Percentiles rank a stretch among this genome's conserved stretches.
Conservation (phyloP, 2,329 filamentous ascomycete species). For the Epichloe typhina region DNA sequence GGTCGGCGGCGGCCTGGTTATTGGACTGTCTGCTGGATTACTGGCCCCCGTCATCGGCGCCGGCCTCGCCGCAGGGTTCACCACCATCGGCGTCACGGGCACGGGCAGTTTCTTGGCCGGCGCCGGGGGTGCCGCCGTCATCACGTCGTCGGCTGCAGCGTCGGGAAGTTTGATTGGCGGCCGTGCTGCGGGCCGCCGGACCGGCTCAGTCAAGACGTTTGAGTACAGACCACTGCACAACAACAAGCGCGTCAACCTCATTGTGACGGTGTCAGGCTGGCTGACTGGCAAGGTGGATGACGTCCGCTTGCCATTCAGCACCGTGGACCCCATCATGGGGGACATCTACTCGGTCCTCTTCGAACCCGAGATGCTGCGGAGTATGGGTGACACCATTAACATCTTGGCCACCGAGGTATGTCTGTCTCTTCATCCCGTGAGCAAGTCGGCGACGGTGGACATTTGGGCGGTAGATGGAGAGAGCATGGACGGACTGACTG, state of each 20-base stretch:
- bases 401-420: constrained; percentile 90
- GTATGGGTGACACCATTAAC: constrained; percentile 97
- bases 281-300: constrained; percentile 98
- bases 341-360: constrained; percentile 94
- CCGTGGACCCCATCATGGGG: constrained; percentile 93
- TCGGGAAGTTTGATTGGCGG: constrained; percentile 80
- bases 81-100: constrained; percentile 83
- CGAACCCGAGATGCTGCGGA: constrained; percentile 96
- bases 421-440: constrained; percentile 11
- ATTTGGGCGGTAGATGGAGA: background rate
- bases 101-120: constrained; percentile 84
- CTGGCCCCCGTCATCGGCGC: constrained; percentile 89
- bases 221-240: constrained; percentile 95
- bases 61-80: constrained; percentile 86
- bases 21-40: constrained; percentile 84
- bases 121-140: constrained; percentile 82
- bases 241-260: constrained; percentile 92
- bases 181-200: constrained; percentile 74
- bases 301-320: constrained; percentile 88
- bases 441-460: too few relatives aligned
- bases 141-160: constrained; percentile 77
- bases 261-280: constrained; percentile 92
- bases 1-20: constrained; percentile 86
- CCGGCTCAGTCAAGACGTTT: constrained; percentile 86
- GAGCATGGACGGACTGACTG: background rate